Conservation (phyloP, 1,284 basidiomycete species). For the Papiliotrema flavescens region DNA sequence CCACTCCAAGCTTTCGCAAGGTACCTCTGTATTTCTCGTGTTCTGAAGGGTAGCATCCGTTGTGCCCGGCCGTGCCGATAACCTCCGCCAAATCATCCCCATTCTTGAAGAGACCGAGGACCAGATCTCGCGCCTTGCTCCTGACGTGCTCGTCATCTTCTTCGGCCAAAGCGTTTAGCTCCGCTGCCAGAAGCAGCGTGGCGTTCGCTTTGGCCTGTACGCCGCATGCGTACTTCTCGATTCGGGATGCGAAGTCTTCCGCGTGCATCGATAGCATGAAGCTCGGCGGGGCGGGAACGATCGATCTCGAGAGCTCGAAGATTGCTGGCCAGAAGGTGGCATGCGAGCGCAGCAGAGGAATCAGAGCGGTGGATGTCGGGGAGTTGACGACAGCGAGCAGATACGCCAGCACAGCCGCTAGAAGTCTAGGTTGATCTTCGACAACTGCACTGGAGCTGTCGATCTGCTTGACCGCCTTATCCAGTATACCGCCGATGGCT, state of each 20-base stretch:
- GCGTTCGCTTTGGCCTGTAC: slow-evolving; percentile 47
- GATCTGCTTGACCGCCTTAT: slow-evolving; percentile 57
- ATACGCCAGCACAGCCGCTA: slow-evolving; percentile 73
- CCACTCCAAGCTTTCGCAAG: slow-evolving; percentile 30
- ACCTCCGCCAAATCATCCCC: slow-evolving; percentile 37
- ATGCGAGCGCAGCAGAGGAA: slow-evolving; percentile 23
- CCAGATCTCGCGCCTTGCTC: slow-evolving; percentile 29
- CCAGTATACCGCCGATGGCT: slow-evolving; percentile 48
- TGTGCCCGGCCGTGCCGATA: slow-evolving; percentile 23
- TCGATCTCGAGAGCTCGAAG: slow-evolving; percentile 30
- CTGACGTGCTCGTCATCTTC: slow-evolving; percentile 22
- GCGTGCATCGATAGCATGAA: slow-evolving; percentile 33
- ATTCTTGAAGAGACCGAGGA: slow-evolving; percentile 41
- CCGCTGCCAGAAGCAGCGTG: slow-evolving; percentile 31
- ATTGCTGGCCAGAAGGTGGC: slow-evolving; percentile 36
- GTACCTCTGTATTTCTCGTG: slow-evolving; percentile 30
- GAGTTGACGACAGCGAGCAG: slow-evolving; percentile 59
- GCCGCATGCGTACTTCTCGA: slow-evolving; percentile 61
- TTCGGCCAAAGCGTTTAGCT: slow-evolving; percentile 28
- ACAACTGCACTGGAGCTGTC: slow-evolving; percentile 67
- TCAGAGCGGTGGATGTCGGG: slow-evolving; percentile 21
- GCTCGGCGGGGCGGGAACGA: slow-evolving; percentile 33
- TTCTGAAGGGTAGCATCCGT: slow-evolving; percentile 35
- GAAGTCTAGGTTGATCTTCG: slow-evolving; percentile 68
- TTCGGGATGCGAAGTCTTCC: slow-evolving; percentile 35